Conservation (phyloP, 768 basidiomycete species). For the Tulasnella sp. region DNA sequence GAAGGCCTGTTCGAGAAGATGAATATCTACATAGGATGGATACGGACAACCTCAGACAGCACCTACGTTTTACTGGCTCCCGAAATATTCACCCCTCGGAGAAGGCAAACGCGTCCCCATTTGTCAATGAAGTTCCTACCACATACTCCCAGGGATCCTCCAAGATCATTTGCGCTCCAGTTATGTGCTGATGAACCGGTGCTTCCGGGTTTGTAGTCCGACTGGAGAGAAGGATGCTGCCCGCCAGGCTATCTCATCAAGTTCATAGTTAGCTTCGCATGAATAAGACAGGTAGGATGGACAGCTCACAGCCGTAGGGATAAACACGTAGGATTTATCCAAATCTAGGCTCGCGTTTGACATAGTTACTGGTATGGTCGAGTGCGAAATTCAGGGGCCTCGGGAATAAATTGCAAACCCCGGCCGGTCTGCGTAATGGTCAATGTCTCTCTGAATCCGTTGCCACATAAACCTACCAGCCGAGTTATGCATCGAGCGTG, state of each 20-base stretch:
- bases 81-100: conserved; percentile 79
- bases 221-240: not conserved
- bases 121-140: conserved; percentile 77
- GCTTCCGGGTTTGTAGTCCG: conserved; percentile 4
- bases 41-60: not conserved
- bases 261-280: too few species aligned
- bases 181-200: conserved; percentile 48
- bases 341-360: too few species aligned
- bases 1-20: conserved; percentile 38
- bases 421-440: too few species aligned
- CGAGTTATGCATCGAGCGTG: too few species aligned
- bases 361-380: too few species aligned
- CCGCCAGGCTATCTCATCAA: not conserved
- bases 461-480: too few species aligned
- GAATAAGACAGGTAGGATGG: too few species aligned
- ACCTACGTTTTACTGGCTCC: conserved; percentile 74
- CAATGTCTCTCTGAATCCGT: too few species aligned
- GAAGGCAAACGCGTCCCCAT: conserved; percentile 64
- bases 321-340: too few species aligned
- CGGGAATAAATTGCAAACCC: too few species aligned
- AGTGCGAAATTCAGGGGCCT: too few species aligned
- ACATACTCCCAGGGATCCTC: conserved; percentile 43
- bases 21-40: not conserved
- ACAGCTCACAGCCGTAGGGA: too few species aligned
- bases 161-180: conserved; percentile 50